Conservation (phyloP, 2,329 filamentous ascomycete genomes). For the Cytospora leucostoma region DNA sequence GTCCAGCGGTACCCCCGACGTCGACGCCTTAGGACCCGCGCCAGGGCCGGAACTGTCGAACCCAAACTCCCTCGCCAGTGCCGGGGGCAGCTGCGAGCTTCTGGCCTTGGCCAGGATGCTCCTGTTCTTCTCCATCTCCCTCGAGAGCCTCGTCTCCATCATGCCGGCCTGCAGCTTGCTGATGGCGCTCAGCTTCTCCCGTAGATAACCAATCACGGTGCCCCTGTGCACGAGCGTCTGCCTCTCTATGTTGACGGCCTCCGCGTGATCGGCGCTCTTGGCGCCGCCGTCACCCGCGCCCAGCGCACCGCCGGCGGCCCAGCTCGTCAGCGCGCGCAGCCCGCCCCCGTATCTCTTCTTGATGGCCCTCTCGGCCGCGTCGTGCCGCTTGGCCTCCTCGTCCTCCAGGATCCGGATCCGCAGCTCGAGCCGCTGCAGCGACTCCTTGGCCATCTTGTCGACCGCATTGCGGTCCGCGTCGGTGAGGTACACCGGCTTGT, state of each 20-base stretch:
- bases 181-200: constrained; percentile 73
- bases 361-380: constrained; percentile 71
- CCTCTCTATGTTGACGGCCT: constrained; percentile 70
- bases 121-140: constrained; percentile 87
- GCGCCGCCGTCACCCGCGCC: constrained; percentile 37
- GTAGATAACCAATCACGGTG: constrained; percentile 79
- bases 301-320: constrained; percentile 67
- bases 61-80: constrained; percentile 30
- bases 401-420: constrained; percentile 79
- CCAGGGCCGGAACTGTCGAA: constrained; percentile 6
- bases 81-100: constrained; percentile 34
- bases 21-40: constrained; percentile 13
- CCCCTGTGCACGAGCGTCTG: constrained; percentile 73
- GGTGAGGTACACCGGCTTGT: constrained; percentile 61
- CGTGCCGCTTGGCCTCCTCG: constrained; percentile 78
- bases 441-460: constrained; percentile 81
- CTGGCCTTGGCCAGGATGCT: constrained; percentile 76
- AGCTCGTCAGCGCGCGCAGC: constrained; percentile 61
- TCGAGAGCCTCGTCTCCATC: constrained; percentile 85
- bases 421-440: constrained; percentile 81
- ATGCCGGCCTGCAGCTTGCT: constrained; percentile 80
- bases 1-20: constrained; percentile 19
- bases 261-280: constrained; percentile 65
- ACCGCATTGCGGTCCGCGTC: constrained; percentile 83
- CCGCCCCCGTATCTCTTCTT: constrained; percentile 68